These are phyloP conservation scores for Harringtonia aguacate DNA, from an alignment of 2,329 filamentous ascomycete species.

Conservation along the genomic window DNA sequence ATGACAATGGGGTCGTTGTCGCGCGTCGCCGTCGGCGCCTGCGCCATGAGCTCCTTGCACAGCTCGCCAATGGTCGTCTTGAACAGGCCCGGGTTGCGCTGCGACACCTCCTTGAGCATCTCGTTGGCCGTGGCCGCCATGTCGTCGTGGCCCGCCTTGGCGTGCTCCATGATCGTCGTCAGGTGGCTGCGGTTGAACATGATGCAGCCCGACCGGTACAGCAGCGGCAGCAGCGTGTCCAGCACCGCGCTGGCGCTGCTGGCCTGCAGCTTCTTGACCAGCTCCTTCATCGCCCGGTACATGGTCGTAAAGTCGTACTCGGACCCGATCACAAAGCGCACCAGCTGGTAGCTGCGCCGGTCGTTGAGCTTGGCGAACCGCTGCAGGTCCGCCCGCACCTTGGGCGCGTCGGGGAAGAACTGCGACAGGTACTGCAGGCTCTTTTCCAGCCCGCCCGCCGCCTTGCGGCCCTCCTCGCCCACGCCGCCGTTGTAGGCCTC, in stretches of 20 bases:
- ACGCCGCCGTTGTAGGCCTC: conserved; percentile 86
- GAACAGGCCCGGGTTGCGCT: conserved; percentile 79
- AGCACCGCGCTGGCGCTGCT: conserved; percentile 54
- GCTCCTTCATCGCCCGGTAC: conserved; percentile 79
- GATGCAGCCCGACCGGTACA: conserved; percentile 75
- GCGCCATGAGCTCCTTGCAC: conserved; percentile 73
- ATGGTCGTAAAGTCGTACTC: conserved; percentile 91
- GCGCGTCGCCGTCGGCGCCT: conserved; percentile 60
- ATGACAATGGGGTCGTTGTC: conserved; percentile 65
- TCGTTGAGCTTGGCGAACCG: conserved; percentile 90
- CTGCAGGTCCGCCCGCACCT: conserved; percentile 66
- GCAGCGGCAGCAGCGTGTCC: conserved; percentile 69
- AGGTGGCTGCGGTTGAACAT: conserved; percentile 94
- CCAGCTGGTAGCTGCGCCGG: conserved; percentile 77
- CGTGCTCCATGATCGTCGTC: conserved; percentile 77
- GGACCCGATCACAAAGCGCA: conserved; percentile 73
- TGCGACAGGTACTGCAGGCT: conserved; percentile 64
- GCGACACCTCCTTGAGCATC: conserved; percentile 84
- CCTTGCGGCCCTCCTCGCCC: conserved; percentile 59
- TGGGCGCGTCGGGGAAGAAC: conserved; percentile 64
- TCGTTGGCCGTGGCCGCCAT: conserved; percentile 75
- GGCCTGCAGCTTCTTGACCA: conserved; percentile 69
- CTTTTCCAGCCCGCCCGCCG: conserved; percentile 60
- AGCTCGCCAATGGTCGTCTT: conserved; percentile 87
- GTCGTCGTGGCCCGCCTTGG: conserved; percentile 70